Evolutionary conservation across 768 basidiomycete genomes (phyloP), one percentile per base, ranked within the genome.

Genomic region (Collybiopsis luxurians): DNA sequence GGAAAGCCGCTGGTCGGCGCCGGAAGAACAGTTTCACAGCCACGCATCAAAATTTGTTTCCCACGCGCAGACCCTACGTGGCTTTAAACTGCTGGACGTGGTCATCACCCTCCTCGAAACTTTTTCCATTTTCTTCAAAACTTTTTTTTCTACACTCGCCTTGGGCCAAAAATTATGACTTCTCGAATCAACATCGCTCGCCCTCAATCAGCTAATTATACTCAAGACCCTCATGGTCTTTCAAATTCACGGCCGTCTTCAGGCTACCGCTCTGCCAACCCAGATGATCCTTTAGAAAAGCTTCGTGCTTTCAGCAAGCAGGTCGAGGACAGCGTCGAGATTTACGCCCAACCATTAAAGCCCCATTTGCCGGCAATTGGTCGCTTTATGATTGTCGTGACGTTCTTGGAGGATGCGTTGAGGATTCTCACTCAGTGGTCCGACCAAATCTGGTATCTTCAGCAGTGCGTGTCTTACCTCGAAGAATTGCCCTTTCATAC

Each of bases 371-470:
- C 97, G 40, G 87, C 92, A 54, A 87, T 98, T 71, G 96, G 95
- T 57, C 85, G 97, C 64, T 98, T 98, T 75, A 73, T 99, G 58
- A 98, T 98, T 71, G 93, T 99, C 52, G 94, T 97, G 40, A 99
- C 97, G 10, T 99, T 99, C 76, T 77, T 95, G 71, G 97, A 99
- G 79, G 97, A 99, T 69, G 92, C 97, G 9, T 72, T 96, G 66
- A 79, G 97, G 61, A 98, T 98, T 67, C 53, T 92, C 58, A 92
- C 94, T 2, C 96, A 98, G 71, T 98, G 95, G 94, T 70, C 84
- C 47, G 97, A 99, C 76, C 97, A 99, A 74, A 83, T 97, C 54
- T 99, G 96, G 93, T 99, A 98, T 73, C 79, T 99, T 66, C 92
- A 98, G 71, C 87, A 86, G 96, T 97, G 61, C 66, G 92, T 77